phyloP scores from a whole-genome alignment of 2,329 filamentous ascomycete genomes.

The Knufia petricola region DNA sequence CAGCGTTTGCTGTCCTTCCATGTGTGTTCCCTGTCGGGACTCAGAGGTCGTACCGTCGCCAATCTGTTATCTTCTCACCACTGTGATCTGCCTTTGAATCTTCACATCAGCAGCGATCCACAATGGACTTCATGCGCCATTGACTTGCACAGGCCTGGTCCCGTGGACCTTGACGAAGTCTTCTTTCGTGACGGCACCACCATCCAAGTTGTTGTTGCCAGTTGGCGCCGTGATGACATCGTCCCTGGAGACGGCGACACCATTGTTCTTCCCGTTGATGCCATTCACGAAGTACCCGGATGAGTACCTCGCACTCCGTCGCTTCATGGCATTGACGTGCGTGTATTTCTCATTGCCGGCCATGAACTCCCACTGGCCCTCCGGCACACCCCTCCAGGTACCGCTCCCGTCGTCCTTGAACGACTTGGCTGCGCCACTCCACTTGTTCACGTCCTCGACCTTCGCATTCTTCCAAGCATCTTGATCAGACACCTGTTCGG shows the following conservation, averaged over 20 bases:
- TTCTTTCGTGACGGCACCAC: neutral
- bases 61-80: neutral
- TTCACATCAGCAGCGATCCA: neutral
- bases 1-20: neutral
- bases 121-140: neutral
- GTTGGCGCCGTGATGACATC: neutral
- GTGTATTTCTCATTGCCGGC: neutral
- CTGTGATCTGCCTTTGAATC: neutral
- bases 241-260: neutral
- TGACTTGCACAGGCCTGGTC: neutral
- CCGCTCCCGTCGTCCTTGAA: conserved; percentile 3
- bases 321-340: conserved; percentile 5
- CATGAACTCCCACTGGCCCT: conserved; percentile 5
- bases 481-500: neutral
- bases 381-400: neutral
- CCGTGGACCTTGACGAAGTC: neutral
- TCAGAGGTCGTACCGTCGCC: neutral
- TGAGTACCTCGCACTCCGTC: conserved; percentile 1
- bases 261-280: neutral
- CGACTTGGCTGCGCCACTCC: neutral
- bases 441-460: conserved; percentile 4
- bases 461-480: conserved; percentile 1
- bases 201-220: neutral
- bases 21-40: neutral
- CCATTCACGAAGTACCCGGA: neutral